Evolutionary conservation across 192 early-diverging fungal species (phyloP), one percentile per base, ranked within the genome.

Genomic region (Lobosporangium transversale): DNA sequence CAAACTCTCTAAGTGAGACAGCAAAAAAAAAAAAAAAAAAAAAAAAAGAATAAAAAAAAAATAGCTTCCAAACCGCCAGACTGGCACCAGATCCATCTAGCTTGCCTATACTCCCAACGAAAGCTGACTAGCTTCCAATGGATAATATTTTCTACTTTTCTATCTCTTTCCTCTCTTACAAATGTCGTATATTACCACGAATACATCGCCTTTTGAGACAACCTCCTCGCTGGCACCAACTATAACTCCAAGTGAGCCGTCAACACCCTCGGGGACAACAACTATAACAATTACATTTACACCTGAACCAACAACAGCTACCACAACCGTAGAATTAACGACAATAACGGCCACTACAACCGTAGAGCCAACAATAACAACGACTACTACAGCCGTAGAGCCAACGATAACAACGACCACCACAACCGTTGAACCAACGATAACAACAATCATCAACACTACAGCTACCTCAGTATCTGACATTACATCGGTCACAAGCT

Each of bases 401-500:
- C 8, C 44, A 48, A 47, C 51, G 35, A 54, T 53, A 21, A 47
- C 40, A 7, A 23, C 63, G 4, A 23, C 32, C 27, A 10, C 21
- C 17, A n/a, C 3, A 37, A 27, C 23, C 42, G 55, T 30, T 10
- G 29, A 42, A 7, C 9, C 62, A 1, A 27, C 43, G 20, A 32
- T 52, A 3, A 48, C 58, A 24, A 29, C 52, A 54, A 37, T 32
- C 20, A 21, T 23, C 4, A 30, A 48, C 12, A 33, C 31, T 30
- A 54, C 53, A 31, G n/a, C 68, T 4, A 53, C 67, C 35, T 51
- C 40, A 11, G 23, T 15, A 2, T 6, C 58, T 31, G 18, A 49
- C 4, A 47, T 54, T 42, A 20, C 58, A 4, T 21, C 67, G 20
- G 18, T 10, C 9, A 31, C 6, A 5, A 40, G 27, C 7, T 23